Evolutionary conservation across 2,329 filamentous ascomycete genomes (phyloP).

Genomic region (Ophiostoma populinum): DNA sequence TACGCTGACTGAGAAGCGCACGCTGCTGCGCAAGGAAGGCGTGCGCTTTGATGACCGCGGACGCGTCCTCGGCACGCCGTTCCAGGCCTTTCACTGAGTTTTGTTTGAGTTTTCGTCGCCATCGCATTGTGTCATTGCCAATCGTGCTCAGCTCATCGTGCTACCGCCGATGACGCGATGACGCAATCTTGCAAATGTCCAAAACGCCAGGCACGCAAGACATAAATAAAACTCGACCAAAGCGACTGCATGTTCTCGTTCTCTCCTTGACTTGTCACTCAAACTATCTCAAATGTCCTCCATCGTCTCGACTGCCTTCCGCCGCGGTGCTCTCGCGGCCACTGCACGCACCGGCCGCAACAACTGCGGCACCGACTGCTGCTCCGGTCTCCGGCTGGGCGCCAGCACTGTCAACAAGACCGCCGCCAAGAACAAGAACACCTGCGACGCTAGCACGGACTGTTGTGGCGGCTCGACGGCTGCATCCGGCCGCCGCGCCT

Average conservation of each 20-base stretch:
- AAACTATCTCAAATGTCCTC: background rate
- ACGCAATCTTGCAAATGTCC: no score
- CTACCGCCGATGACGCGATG: no score
- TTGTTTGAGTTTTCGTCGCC: conserved; percentile 10
- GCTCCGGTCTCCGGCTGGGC: background rate
- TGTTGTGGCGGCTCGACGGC: background rate
- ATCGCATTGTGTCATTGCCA: no score
- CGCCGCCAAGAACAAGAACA: background rate
- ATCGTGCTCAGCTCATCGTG: no score
- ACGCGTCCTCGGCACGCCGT: conserved; percentile 40
- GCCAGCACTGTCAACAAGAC: no score
- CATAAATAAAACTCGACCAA: no score
- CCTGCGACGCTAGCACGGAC: conserved; percentile 1
- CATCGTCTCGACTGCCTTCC: background rate
- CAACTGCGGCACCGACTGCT: conserved; percentile 2
- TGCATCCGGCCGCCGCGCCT: background rate
- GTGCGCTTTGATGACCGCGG: conserved; percentile 44
- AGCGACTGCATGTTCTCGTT: no score
- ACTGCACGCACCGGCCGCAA: conserved; percentile 1
- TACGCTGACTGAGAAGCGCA: conserved; percentile 44
- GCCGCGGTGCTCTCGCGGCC: background rate
- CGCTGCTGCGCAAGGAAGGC: conserved; percentile 43
- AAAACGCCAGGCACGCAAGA: no score
- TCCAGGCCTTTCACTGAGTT: conserved; percentile 22
- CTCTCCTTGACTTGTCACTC: background rate